phyloP scores from a whole-genome alignment of 2,329 filamentous ascomycete genomes.

The Seiridium cupressi region DNA sequence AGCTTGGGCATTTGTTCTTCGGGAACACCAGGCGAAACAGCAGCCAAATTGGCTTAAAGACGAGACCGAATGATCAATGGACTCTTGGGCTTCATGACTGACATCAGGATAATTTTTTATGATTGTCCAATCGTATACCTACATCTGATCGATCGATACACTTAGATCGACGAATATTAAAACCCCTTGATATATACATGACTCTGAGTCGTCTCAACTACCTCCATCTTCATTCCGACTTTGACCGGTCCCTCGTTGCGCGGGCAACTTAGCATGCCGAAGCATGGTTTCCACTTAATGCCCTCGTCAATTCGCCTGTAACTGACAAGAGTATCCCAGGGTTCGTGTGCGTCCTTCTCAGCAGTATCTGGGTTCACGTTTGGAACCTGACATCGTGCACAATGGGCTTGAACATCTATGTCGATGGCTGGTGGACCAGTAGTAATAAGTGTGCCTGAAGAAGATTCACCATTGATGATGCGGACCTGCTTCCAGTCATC shows the following conservation, averaged over 20 bases:
- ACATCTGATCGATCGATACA: not conserved
- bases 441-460: not conserved
- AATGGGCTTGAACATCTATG: conserved; percentile 58
- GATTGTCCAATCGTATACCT: too few relatives aligned
- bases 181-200: conserved; percentile 35
- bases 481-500: conserved; percentile 61
- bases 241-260: conserved; percentile 50
- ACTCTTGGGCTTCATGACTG: too few relatives aligned
- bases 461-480: conserved; percentile 29
- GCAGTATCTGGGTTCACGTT: conserved; percentile 65
- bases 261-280: conserved; percentile 64
- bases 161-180: not conserved
- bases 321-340: conserved; percentile 61
- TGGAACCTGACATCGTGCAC: conserved; percentile 60
- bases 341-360: conserved; percentile 55
- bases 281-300: conserved; percentile 63
- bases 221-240: conserved; percentile 58
- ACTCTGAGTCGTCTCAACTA: conserved; percentile 53
- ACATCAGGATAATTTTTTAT: too few relatives aligned
- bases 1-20: too few relatives aligned
- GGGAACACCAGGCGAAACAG: too few relatives aligned
- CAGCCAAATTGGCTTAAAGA: too few relatives aligned
- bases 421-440: conserved; percentile 27
- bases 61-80: too few relatives aligned
- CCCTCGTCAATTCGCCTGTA: conserved; percentile 60